These are phyloP conservation scores for Hypocreales sp. DNA, from an alignment of 2,329 filamentous ascomycete genomes.

Conservation along the genomic window DNA sequence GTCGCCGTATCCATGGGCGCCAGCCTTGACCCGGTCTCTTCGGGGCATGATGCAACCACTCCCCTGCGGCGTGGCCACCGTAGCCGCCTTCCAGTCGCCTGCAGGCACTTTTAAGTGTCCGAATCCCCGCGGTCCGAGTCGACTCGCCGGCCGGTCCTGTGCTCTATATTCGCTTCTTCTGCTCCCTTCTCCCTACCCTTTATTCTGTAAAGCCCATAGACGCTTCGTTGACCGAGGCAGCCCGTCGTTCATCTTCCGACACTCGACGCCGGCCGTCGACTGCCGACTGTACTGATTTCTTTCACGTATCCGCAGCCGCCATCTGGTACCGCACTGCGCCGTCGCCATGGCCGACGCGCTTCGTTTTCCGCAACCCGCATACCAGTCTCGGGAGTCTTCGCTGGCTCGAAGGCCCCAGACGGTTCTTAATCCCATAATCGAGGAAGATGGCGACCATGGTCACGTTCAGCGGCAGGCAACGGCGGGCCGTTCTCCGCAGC, in stretches of 20 bases:
- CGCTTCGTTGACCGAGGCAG: slow-evolving; percentile 29
- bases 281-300: slow-evolving; percentile 5
- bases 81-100: too few species aligned
- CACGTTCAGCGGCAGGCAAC: slow-evolving; percentile 9
- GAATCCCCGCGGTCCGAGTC: too few species aligned
- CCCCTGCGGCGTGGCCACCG: too few species aligned
- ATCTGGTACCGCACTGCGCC: slow-evolving; percentile 15
- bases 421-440: slow-evolving; percentile 51
- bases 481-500: slow-evolving; percentile 18
- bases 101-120: too few species aligned
- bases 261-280: slow-evolving; percentile 22
- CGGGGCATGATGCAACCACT: too few species aligned
- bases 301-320: slow-evolving; percentile 4
- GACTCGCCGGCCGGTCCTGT: too few species aligned
- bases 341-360: slow-evolving; percentile 31
- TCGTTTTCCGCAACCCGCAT: slow-evolving; percentile 11
- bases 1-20: too few species aligned
- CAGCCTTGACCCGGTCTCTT: too few species aligned
- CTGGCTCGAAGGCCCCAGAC: slow-evolving; percentile 37
- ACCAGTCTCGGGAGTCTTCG: slow-evolving; percentile 34
- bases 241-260: slow-evolving; percentile 19
- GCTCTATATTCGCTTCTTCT: slow-evolving; percentile 19
- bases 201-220: slow-evolving; percentile 14
- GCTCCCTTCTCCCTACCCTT: slow-evolving; percentile 12
- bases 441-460: slow-evolving; percentile 32